phyloP scores from a whole-genome alignment of 768 basidiomycete species.

The Xerocomus brunneocitrinus region DNA sequence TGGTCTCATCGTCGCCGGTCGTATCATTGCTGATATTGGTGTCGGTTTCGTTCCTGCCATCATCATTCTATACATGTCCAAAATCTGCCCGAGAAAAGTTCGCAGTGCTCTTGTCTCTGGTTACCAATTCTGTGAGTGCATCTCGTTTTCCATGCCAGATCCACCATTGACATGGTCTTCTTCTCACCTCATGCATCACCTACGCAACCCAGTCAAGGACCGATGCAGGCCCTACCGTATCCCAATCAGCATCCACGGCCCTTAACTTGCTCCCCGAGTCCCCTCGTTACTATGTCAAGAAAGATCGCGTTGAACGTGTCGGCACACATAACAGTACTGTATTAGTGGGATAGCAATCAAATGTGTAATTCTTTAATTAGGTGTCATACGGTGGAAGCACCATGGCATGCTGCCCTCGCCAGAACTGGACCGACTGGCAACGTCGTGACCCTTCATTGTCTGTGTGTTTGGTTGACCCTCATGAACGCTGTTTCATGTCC shows the following conservation, averaged over 20 bases:
- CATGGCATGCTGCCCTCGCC: constrained; percentile 13
- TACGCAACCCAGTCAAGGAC: not conserved
- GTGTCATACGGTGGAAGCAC: no score
- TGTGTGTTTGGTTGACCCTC: constrained; percentile 9
- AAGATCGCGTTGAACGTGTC: not conserved
- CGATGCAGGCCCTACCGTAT: not conserved
- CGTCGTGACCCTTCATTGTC: constrained; percentile 49
- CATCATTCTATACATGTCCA: constrained; percentile 56
- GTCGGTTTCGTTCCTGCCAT: constrained; percentile 75
- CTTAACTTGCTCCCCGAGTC: not conserved
- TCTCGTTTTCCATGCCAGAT: not conserved
- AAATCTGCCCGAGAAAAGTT: constrained; percentile 65
- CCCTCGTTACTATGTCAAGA: not conserved
- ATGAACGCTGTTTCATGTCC: constrained; percentile 1
- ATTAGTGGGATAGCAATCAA: no score
- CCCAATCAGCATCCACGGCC: not conserved
- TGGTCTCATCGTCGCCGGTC: constrained; percentile 62
- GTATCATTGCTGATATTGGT: constrained; percentile 76
- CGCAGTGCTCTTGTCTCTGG: not conserved
- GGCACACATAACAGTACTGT: no score
- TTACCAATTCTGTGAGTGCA: not conserved
- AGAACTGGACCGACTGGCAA: constrained; percentile 33
- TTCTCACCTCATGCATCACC: not conserved
- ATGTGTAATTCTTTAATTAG: no score
- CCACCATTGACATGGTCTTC: not conserved